These are phyloP conservation scores for Xerocomus brunneocitrinus DNA, from an alignment of 768 basidiomycete species.

Conservation along the genomic window DNA sequence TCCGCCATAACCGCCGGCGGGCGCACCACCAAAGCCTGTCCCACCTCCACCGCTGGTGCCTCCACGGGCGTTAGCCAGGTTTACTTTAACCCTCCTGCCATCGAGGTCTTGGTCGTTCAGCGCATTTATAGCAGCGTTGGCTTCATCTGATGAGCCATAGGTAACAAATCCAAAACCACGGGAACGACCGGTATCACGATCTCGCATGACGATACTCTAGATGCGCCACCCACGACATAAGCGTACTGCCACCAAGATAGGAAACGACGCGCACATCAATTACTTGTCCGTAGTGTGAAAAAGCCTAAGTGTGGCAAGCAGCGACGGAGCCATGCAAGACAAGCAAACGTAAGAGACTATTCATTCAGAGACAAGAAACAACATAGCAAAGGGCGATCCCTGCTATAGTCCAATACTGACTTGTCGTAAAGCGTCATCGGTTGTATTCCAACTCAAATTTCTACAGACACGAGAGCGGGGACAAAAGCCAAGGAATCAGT, in stretches of 20 bases:
- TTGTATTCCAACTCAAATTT: constrained; percentile 96
- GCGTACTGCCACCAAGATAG: constrained; percentile 19
- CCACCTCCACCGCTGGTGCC: constrained; percentile 42
- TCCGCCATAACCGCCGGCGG: constrained; percentile 7
- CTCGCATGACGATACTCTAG: constrained; percentile 97
- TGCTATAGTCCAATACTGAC: constrained; percentile 61
- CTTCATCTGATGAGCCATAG: constrained; percentile 57
- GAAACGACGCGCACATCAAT: constrained; percentile 78
- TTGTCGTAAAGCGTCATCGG: constrained; percentile 83
- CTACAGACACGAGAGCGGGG: constrained; percentile 51
- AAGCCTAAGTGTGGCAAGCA: constrained; percentile 54
- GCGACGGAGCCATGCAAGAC: constrained; percentile 25
- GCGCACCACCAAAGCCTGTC: neutral
- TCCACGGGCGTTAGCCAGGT: constrained; percentile 73
- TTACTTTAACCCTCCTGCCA: constrained; percentile 86
- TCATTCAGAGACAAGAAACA: constrained; percentile 36
- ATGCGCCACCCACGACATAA: constrained; percentile 18
- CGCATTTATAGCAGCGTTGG: constrained; percentile 65
- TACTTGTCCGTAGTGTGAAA: constrained; percentile 76
- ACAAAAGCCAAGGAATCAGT: constrained; percentile 51
- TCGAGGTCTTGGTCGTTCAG: constrained; percentile 93
- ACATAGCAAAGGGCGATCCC: constrained; percentile 37
- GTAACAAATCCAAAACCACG: constrained; percentile 98
- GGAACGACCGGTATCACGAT: constrained; percentile 95
- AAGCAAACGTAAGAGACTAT: constrained; percentile 28